Evolutionary conservation across 2,329 filamentous ascomycete genomes (phyloP), one percentile per base, ranked within the genome.

Genomic region (Xylariaceae sp.): DNA sequence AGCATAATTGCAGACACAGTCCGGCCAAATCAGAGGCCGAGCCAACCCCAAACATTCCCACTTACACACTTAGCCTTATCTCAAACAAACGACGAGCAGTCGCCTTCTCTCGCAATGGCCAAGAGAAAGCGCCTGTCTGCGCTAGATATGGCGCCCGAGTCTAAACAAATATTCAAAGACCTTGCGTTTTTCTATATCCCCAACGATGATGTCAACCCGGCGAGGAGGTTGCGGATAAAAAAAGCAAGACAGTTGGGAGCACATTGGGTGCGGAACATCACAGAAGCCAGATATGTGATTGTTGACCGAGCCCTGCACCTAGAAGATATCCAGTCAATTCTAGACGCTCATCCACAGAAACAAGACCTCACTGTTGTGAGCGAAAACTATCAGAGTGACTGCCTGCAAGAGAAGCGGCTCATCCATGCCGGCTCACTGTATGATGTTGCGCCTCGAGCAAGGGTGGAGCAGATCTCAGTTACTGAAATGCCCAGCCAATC

Each of bases 141-240:
- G 2, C 53, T 77, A 18, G 76, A 75, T 45, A 55, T 75, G 17
- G 71, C 80, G 1, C 77, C 82, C 0, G 77, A 82, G 54, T 65
- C 69, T 1, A 69, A 80, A 50, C 77, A 80, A 58, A 76, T 89
- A 5, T 86, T 91, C 64, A 77, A 73, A 42, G 78, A 72, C 0
- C 68, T 88, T n/a, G 67, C 72, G 0, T 87, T 90, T 58, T 89
- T 83, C 70, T 96, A 94, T 66, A 82, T 96, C 6, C 93, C 91
- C 0, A 88, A 94, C 59, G 83, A 90, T 57, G 87, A 93, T 57
- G 79, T 88, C 43, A 82, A 86, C 31, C 79, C 81, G 11, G 75
- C 81, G 7, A 81, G 92, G 38, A 82, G 81, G 49, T 70, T 85
- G 52, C 84, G 89, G 4, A 96, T 97, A 47, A 79, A 79, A 31